Evolutionary conservation across 2,329 filamentous ascomycete species (phyloP).

Genomic region (Cryphonectria naterciae): DNA sequence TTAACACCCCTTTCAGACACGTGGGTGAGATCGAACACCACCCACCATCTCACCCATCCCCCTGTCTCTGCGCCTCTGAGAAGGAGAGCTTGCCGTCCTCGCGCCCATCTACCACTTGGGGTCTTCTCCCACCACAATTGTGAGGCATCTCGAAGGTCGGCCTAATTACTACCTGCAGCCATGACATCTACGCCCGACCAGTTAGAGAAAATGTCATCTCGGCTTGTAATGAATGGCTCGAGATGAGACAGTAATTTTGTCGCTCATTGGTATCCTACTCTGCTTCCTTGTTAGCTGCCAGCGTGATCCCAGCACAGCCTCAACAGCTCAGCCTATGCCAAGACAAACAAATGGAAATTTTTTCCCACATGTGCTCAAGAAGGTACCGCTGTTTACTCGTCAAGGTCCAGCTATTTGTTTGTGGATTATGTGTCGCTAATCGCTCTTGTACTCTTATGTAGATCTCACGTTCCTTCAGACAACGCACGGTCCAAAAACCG

Average conservation of each 20-base stretch:
- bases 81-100: background rate
- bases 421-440: background rate
- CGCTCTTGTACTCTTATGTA: background rate
- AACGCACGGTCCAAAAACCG: background rate
- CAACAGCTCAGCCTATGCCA: constrained; percentile 20
- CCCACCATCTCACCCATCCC: too few relatives aligned
- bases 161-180: constrained; percentile 2
- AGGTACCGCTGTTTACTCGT: background rate
- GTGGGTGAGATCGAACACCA: background rate
- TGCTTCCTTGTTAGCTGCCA: constrained; percentile 4
- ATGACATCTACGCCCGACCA: constrained; percentile 21
- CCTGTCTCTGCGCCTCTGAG: background rate
- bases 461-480: background rate
- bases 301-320: constrained; percentile 27
- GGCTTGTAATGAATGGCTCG: background rate
- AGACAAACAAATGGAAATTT: background rate
- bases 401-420: background rate
- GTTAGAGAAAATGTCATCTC: constrained; percentile 10
- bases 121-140: background rate
- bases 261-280: background rate
- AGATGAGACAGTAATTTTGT: background rate
- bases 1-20: background rate
- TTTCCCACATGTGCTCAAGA: too few relatives aligned
- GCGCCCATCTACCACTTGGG: background rate
- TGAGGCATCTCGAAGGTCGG: constrained; percentile 16